These are phyloP conservation scores for Daldinia concentrica DNA, from an alignment of 495 filamentous ascomycete genomes.

Conservation along the genomic window DNA sequence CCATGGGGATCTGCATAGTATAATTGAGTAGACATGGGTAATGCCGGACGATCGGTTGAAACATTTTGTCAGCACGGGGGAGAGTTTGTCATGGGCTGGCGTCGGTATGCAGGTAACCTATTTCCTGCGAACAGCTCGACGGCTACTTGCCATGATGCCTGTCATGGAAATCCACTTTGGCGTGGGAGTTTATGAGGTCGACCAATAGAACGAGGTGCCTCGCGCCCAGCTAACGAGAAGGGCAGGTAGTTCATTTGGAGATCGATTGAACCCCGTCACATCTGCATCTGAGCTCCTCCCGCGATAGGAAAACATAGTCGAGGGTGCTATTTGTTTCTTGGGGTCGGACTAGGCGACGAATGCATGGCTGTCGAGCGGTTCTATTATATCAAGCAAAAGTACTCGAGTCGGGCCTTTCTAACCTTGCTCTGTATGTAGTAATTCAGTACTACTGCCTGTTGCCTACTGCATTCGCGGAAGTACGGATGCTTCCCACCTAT, in stretches of 20 bases:
- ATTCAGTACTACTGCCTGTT: neutral
- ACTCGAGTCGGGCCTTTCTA: constrained; percentile 31
- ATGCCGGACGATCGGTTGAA: constrained; percentile 28
- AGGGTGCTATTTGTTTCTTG: neutral
- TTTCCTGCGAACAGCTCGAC: neutral
- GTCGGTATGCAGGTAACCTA: constrained; percentile 15
- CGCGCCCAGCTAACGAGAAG: constrained; percentile 24
- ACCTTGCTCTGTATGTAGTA: constrained; percentile 3
- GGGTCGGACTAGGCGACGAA: neutral
- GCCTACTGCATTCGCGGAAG: neutral
- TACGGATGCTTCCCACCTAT: neutral
- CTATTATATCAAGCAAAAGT: neutral
- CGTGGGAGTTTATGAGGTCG: neutral
- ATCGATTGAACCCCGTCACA: constrained; percentile 23
- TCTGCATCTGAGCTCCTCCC: constrained; percentile 23
- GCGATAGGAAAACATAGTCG: constrained; percentile 23
- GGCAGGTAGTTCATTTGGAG: constrained; percentile 24
- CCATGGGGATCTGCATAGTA: constrained; percentile 22
- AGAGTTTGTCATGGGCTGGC: neutral
- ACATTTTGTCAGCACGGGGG: constrained; percentile 30
- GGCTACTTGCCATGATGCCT: constrained; percentile 9
- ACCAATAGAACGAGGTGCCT: constrained; percentile 26
- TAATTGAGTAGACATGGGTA: constrained; percentile 16
- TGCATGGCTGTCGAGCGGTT: neutral
- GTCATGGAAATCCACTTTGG: constrained; percentile 11